These are phyloP conservation scores for Podila clonocystis DNA, from an alignment of 192 early-diverging fungal species.

Conservation along the genomic window DNA sequence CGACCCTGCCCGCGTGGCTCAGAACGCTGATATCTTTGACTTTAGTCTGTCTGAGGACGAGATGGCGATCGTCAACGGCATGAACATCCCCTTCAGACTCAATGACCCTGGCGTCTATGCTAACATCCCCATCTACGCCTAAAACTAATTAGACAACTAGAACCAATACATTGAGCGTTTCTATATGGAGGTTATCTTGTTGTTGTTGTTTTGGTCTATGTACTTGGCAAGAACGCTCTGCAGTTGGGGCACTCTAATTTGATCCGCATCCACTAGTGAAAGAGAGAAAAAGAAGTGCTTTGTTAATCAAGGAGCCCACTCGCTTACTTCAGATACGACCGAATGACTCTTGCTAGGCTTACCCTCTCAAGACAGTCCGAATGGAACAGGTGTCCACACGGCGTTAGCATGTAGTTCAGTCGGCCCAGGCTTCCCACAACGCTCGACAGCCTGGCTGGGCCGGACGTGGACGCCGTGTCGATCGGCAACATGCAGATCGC, in stretches of 20 bases:
- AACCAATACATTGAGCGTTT: neutral
- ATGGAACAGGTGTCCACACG: constrained; percentile 84
- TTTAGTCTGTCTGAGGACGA: constrained; percentile 61
- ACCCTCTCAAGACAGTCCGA: constrained; percentile 75
- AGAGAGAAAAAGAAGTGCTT: neutral
- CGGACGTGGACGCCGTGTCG: constrained; percentile 40
- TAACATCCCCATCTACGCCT: constrained; percentile 59
- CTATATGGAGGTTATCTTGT: neutral
- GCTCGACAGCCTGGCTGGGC: constrained; percentile 43
- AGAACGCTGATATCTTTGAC: constrained; percentile 64
- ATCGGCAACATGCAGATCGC: constrained; percentile 74
- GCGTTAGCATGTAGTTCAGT: constrained; percentile 78
- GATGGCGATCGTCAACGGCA: constrained; percentile 52
- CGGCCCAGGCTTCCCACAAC: constrained; percentile 57
- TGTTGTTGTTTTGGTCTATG: constrained; percentile 26
- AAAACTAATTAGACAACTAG: constrained; percentile 4
- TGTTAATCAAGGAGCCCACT: neutral
- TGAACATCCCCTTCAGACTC: constrained; percentile 57
- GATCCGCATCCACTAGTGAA: constrained; percentile 75
- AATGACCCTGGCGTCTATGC: constrained; percentile 58
- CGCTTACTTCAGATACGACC: neutral
- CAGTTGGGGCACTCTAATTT: constrained; percentile 83
- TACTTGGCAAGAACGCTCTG: constrained; percentile 66
- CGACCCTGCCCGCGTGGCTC: constrained; percentile 58
- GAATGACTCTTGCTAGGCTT: neutral